Percentiles rank a stretch among this genome's conserved stretches.
phyloP scores from a whole-genome alignment of 2,329 filamentous ascomycete species.

The Teratosphaeria nubilosa region DNA sequence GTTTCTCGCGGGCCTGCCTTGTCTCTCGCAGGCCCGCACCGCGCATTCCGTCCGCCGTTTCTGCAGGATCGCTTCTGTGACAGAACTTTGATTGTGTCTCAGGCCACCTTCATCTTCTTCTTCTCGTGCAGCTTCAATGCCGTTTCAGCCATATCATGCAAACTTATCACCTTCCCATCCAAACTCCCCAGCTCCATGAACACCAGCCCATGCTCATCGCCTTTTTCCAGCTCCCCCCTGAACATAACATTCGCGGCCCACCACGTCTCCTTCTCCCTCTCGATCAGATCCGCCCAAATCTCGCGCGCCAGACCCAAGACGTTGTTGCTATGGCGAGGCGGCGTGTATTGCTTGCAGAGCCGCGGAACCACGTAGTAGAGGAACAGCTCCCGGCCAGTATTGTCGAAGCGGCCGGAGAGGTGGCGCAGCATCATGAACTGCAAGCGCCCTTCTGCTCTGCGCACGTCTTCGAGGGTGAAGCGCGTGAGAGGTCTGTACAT shows the following conservation, averaged over 20 bases:
- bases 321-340: slow-evolving; percentile 6
- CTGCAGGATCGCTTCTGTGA: too few relatives aligned
- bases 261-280: slow-evolving; percentile 7
- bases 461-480: slow-evolving; percentile 7
- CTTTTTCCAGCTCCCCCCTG: slow-evolving; percentile 10
- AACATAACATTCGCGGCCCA: slow-evolving; percentile 1
- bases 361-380: slow-evolving; percentile 12
- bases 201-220: slow-evolving; percentile 7
- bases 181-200: slow-evolving; percentile 7
- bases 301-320: slow-evolving; percentile 8
- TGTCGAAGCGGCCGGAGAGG: slow-evolving; percentile 11
- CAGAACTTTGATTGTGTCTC: too few relatives aligned
- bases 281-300: slow-evolving; percentile 6
- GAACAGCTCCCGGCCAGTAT: slow-evolving; percentile 9
- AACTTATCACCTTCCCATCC: slow-evolving; percentile 6
- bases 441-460: slow-evolving; percentile 8
- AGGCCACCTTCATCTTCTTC: not conserved
- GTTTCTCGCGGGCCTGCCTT: too few relatives aligned
- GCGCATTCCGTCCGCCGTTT: too few relatives aligned
- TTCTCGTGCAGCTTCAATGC: not conserved
- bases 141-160: slow-evolving; percentile 8
- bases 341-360: slow-evolving; percentile 8
- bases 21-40: too few relatives aligned
- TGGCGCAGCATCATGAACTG: slow-evolving; percentile 11
- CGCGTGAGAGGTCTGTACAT: slow-evolving; percentile 13